Evolutionary conservation across 345 rosid species (phyloP), one percentile per base, ranked within the genome.

Genomic region (Corchorus capsularis): DNA sequence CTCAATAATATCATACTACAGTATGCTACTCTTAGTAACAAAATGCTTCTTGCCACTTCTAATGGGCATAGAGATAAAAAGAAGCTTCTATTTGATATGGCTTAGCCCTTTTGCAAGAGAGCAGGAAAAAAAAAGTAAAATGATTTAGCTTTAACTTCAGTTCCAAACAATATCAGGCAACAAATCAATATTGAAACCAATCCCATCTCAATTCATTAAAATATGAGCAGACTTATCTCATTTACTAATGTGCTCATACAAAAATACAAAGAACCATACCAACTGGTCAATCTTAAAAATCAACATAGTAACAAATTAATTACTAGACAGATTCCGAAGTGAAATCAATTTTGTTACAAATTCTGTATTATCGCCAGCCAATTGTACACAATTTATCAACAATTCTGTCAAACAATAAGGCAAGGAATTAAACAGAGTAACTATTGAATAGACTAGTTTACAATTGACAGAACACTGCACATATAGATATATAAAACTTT

Each of bases 21-120:
- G 10, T 47, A 47, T 8, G 12, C 14, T 45, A 8, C 32, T 8
- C 22, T 19, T 59, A 8, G 6, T 32, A 16, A 59, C 5, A 19
- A n/a, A 14, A n/a, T 59, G 61, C 4, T 50, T 50, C 54, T 12
- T 12, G 27, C 32, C 13, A 16, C 4, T 50, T 50, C 13, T 13
- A 17, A 69, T 37, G 83, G 89, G 87, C 69, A 7, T 82, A 85
- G 73, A 82, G 83, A 73, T n/a, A 27, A 27, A 27, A 27, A 27
- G 27, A 27, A 27, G 27, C 27, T 27, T 27, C 27, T 27, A 27
- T 27, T 27, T 27, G 27, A 0, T 27, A 0, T 27, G 27, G 27
- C 27, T 27, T 27, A 27, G 27, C 27, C 27, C 0, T 27, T 27
- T 27, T 27, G 0, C 27, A 27, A 27, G 27, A 27, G 27, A 27